These are phyloP conservation scores for Amniculicola lignicola DNA, from an alignment of 495 filamentous ascomycete species.

Conservation along the genomic window DNA sequence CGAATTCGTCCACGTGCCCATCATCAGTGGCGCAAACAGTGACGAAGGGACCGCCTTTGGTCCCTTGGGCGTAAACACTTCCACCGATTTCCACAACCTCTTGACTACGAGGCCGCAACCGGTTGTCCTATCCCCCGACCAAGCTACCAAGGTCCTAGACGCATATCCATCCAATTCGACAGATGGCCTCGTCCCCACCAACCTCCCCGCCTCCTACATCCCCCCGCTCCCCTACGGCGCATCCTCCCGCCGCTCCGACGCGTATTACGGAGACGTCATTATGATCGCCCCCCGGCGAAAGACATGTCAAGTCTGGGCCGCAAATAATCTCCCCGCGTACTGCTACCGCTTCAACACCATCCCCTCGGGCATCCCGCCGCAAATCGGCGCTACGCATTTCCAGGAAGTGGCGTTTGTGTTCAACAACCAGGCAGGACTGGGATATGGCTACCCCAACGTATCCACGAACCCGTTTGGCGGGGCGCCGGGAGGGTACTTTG, in stretches of 20 bases:
- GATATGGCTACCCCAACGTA: constrained; percentile 42
- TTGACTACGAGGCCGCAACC: constrained; percentile 30
- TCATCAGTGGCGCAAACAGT: constrained; percentile 58
- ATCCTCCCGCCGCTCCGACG: constrained; percentile 53
- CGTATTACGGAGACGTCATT: constrained; percentile 53
- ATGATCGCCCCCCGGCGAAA: constrained; percentile 58
- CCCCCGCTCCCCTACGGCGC: constrained; percentile 37
- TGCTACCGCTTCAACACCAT: constrained; percentile 62
- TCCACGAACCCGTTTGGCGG: constrained; percentile 47
- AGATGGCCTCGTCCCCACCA: constrained; percentile 32
- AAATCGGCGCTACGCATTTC: constrained; percentile 55
- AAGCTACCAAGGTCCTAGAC: constrained; percentile 45
- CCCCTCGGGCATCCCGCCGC: constrained; percentile 40
- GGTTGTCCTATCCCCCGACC: constrained; percentile 26
- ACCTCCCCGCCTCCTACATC: constrained; percentile 11
- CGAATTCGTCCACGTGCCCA: constrained; percentile 55
- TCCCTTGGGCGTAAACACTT: constrained; percentile 46
- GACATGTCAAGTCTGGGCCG: constrained; percentile 54
- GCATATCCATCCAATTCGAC: constrained; percentile 38
- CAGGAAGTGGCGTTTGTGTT: constrained; percentile 61
- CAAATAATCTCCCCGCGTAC: constrained; percentile 49
- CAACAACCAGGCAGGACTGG: constrained; percentile 52
- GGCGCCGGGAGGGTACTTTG: constrained; percentile 46
- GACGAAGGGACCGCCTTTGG: constrained; percentile 64
- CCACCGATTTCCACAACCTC: constrained; percentile 41